phyloP scores from a whole-genome alignment of 192 early-diverging fungal species.

The Backusella morwellensis region DNA sequence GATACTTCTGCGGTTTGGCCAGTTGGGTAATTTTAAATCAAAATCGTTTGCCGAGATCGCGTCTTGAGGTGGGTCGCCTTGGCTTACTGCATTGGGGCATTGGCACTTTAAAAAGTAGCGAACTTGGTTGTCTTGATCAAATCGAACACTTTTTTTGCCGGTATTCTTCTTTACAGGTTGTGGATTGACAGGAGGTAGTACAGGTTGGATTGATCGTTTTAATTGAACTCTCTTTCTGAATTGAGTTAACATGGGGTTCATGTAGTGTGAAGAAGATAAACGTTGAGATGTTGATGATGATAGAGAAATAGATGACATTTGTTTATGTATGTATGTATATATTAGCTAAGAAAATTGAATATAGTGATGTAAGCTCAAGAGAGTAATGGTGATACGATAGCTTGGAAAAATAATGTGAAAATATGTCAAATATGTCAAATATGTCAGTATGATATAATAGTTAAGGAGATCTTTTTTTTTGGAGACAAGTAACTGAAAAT shows the following conservation, averaged over 20 bases:
- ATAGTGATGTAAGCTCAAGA: not conserved
- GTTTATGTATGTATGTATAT: not conserved
- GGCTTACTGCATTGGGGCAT: slow-evolving; percentile 49
- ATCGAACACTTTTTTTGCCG: slow-evolving; percentile 59
- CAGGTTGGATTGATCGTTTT: not conserved
- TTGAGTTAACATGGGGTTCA: slow-evolving; percentile 6
- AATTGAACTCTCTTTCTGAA: slow-evolving; percentile 1
- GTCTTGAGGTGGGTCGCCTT: slow-evolving; percentile 36
- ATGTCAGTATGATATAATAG: no score
- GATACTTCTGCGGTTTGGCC: slow-evolving; percentile 52
- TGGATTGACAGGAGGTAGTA: not conserved
- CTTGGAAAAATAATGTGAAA: not conserved
- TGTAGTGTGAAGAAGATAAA: slow-evolving; percentile 1
- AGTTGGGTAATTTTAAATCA: slow-evolving; percentile 30
- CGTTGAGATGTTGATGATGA: not conserved
- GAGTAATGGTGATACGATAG: no score
- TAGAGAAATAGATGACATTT: not conserved
- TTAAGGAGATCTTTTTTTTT: not conserved
- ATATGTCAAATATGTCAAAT: not conserved
- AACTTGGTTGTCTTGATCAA: slow-evolving; percentile 68
- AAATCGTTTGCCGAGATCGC: slow-evolving; percentile 22
- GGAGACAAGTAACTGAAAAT: not conserved
- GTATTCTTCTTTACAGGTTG: not conserved
- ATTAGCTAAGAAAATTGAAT: not conserved
- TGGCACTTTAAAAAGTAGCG: slow-evolving; percentile 70